Evolutionary conservation across 225 moss, liverwort and hornwort genomes (phyloP).

Genomic region (Neckera pumila): DNA sequence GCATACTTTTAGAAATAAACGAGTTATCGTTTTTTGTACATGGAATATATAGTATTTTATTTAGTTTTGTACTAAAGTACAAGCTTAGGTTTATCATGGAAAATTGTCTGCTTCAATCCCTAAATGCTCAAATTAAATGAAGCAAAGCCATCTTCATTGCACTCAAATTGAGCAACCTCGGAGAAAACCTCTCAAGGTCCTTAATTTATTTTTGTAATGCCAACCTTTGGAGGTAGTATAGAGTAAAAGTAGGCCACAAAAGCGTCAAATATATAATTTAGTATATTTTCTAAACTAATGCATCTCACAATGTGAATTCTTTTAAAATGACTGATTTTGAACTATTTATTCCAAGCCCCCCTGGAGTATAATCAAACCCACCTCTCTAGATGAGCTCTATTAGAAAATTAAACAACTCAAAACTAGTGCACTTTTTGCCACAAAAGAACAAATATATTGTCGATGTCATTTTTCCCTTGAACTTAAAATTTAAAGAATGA

Average conservation of each 20-base stretch:
- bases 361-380: not conserved
- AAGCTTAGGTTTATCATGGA: rapidly evolving
- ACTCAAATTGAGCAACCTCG: rapidly evolving
- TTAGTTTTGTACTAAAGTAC: too few relatives aligned
- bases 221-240: not conserved
- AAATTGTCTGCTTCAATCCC: not conserved
- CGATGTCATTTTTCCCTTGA: rapidly evolving
- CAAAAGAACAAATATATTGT: not conserved
- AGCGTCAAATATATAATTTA: too few relatives aligned
- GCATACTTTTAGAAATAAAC: rapidly evolving
- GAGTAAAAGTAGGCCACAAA: not conserved
- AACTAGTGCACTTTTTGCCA: too few relatives aligned
- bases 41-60: rapidly evolving
- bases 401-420: not conserved
- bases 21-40: rapidly evolving
- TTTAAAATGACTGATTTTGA: too few relatives aligned
- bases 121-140: not conserved
- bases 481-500: not conserved
- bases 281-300: not conserved
- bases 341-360: rapidly evolving
- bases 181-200: rapidly evolving
- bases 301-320: not conserved
- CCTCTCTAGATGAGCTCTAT: rapidly evolving
- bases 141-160: rapidly evolving
- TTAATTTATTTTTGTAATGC: not conserved